Evolutionary conservation across 352 stramenopile species (phyloP).

Genomic region (Pythium plurisporium): DNA sequence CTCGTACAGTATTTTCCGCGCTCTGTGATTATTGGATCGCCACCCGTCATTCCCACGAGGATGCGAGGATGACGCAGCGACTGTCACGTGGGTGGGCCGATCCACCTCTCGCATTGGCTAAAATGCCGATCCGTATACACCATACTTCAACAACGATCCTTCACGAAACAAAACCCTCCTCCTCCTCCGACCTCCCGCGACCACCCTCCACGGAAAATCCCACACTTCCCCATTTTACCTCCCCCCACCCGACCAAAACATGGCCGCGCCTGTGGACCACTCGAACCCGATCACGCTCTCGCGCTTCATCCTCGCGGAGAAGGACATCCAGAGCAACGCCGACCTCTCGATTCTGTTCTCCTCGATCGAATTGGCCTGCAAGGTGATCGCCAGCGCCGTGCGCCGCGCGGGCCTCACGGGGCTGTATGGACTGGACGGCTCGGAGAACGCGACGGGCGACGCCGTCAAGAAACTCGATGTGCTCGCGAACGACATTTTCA

Average conservation of each 20-base stretch:
- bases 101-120: not conserved
- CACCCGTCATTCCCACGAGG: too few relatives aligned
- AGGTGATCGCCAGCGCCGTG: conserved; percentile 96
- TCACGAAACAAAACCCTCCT: not conserved
- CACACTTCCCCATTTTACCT: not conserved
- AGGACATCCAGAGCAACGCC: conserved; percentile 90
- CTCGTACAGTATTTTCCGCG: too few relatives aligned
- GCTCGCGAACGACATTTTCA: conserved; percentile 98
- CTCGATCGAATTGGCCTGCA: conserved; percentile 95
- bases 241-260: too few relatives aligned
- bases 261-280: conserved; percentile 58
- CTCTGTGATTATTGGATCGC: too few relatives aligned
- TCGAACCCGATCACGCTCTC: conserved; percentile 91
- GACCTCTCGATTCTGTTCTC: conserved; percentile 95
- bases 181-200: not conserved
- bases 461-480: conserved; percentile 99
- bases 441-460: conserved; percentile 96
- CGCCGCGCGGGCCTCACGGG: conserved; percentile 89
- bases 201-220: not conserved
- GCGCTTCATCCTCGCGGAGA: conserved; percentile 91
- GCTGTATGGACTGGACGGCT: conserved; percentile 95
- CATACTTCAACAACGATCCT: conserved; percentile 12
- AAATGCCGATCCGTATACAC: not conserved
- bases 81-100: not conserved
- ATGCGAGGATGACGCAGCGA: not conserved